phyloP scores from a whole-genome alignment of 768 basidiomycete species.

The Pleurotus sapidus region DNA sequence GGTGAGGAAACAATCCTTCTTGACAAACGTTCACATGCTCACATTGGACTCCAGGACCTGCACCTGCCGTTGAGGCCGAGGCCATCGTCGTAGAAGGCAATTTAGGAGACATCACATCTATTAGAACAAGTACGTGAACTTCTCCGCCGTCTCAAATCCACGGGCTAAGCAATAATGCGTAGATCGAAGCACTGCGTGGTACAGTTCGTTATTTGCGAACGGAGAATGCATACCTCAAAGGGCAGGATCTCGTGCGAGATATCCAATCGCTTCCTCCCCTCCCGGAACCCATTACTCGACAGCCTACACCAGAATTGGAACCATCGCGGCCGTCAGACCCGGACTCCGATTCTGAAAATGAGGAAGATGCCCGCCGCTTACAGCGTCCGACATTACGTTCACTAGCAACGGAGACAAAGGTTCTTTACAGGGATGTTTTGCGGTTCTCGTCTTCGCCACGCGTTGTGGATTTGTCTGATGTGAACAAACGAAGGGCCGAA shows the following conservation, averaged over 20 bases:
- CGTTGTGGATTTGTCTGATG: conserved; percentile 79
- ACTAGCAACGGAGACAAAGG: conserved; percentile 78
- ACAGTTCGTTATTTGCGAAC: conserved; percentile 90
- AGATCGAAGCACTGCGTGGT: conserved; percentile 90
- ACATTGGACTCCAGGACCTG: conserved; percentile 26
- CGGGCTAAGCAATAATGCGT: conserved; percentile 7
- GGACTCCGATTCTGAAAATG: conserved; percentile 56
- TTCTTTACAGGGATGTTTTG: conserved; percentile 87
- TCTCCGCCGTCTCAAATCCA: not conserved
- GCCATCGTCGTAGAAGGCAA: conserved; percentile 71
- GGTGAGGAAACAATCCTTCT: conserved; percentile 36
- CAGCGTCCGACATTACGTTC: conserved; percentile 57
- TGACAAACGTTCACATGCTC: not conserved
- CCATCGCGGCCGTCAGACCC: conserved; percentile 68
- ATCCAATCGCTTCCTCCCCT: conserved; percentile 73
- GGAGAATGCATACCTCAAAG: conserved; percentile 92
- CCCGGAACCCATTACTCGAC: conserved; percentile 41
- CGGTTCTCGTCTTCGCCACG: conserved; percentile 77
- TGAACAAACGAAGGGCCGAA: conserved; percentile 51
- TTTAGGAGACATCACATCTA: conserved; percentile 83
- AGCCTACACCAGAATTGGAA: conserved; percentile 65
- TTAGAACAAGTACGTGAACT: conserved; percentile 69
- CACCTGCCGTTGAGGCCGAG: conserved; percentile 56
- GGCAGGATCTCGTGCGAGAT: conserved; percentile 84
- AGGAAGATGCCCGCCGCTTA: conserved; percentile 16